Evolutionary conservation across 2,329 filamentous ascomycete species (phyloP), one percentile per base, ranked within the genome.

Genomic region (Pseudogymnoascus sp.): DNA sequence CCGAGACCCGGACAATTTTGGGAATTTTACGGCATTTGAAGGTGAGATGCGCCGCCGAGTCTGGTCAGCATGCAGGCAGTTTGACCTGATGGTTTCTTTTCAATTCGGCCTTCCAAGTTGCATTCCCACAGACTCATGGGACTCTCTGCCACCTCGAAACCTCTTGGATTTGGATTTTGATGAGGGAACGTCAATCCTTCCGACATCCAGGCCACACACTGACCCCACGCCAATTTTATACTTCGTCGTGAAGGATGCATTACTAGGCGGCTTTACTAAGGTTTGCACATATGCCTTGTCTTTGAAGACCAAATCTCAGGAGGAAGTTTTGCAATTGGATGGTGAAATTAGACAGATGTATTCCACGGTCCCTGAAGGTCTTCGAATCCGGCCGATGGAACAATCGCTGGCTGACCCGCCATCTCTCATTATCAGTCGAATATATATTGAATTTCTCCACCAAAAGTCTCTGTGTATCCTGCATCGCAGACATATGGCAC

Each of bases 191-290:
- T 28, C 57, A 36, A 57, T 50, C 0, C 33, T 72, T 9, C 69
- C 70, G 4, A 16, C 60, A 4, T 64, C 67, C 18, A 60, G 69
- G 41, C 58, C 69, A 1, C 65, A 68, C 28, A 65, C 61, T 35
- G 69, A 71, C 36, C 37, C 62, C 3, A 69, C 67, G 7, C 62
- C 38, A 30, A n/a, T 71, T 8, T 62, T 71, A 7, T 73, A 69
- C 63, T 72, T 72, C 59, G 68, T 73, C 30, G 68, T 70, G 47
- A 73, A 73, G 60, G 63, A 70, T 18, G 64, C 65, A n/a, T 65
- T 69, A 30, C 67, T 72, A 62, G 59, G 38, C 30, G 64, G 62
- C 18, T 72, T 72, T 47, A 63, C 60, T 36, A 70, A 70, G 50
- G 66, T 73, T 12, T 70, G 67, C 47, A 60, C 65, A 20, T 65